Evolutionary conservation across 768 basidiomycete species (phyloP).

Genomic region (Auricularia heimuer): DNA sequence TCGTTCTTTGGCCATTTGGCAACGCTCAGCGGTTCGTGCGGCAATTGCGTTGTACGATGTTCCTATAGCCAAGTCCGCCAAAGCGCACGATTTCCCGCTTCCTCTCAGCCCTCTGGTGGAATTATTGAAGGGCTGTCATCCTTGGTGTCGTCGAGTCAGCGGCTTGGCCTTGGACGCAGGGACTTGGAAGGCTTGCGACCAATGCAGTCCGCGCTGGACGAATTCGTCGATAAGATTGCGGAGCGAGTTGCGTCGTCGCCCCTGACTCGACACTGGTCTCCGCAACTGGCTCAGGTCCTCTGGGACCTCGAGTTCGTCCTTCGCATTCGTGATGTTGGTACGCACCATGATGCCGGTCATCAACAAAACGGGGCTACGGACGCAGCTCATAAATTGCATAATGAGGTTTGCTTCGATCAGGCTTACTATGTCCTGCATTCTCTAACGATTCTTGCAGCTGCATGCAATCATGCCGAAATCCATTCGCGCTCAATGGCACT

Average conservation of each 20-base stretch:
- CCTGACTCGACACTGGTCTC: constrained; percentile 21
- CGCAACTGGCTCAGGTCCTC: constrained; percentile 23
- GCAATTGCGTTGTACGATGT: background rate
- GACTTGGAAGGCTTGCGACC: constrained; percentile 8
- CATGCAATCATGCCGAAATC: constrained; percentile 7
- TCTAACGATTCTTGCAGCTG: background rate
- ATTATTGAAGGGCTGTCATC: constrained; percentile 46
- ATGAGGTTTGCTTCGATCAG: background rate
- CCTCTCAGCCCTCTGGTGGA: constrained; percentile 39
- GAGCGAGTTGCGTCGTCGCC: constrained; percentile 26
- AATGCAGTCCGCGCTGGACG: constrained; percentile 18
- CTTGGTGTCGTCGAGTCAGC: constrained; percentile 43
- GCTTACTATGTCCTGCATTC: background rate
- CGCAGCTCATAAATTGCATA: constrained; percentile 17
- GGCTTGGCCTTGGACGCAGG: constrained; percentile 40
- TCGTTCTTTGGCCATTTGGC: constrained; percentile 45
- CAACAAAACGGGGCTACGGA: constrained; percentile 18
- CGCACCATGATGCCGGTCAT: constrained; percentile 17
- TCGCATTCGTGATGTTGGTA: constrained; percentile 23
- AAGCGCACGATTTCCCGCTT: background rate
- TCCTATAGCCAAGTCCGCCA: background rate
- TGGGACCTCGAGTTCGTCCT: constrained; percentile 42
- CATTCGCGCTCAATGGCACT: constrained; percentile 7
- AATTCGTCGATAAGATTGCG: constrained; percentile 31
- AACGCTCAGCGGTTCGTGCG: constrained; percentile 27